These are phyloP conservation scores for Aspergillus novofumigatus DNA, from an alignment of 2,329 filamentous ascomycete genomes.

Conservation along the genomic window DNA sequence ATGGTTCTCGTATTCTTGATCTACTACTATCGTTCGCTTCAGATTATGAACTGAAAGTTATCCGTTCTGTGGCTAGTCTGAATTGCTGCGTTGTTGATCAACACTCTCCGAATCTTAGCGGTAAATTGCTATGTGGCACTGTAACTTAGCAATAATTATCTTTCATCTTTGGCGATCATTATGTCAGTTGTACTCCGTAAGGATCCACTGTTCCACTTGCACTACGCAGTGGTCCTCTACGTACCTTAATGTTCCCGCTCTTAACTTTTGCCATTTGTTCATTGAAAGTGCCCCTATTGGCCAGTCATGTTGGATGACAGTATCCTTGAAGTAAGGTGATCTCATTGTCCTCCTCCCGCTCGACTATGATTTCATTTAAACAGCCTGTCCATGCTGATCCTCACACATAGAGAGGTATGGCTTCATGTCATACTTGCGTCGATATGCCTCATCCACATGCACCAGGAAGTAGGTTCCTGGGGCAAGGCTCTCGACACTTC, in stretches of 20 bases:
- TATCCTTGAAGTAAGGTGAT: background rate
- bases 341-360: background rate
- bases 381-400: too few relatives aligned
- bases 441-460: slow-evolving; percentile 81
- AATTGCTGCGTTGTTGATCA: background rate
- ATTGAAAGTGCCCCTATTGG: background rate
- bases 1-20: background rate
- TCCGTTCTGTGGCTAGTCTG: too few relatives aligned
- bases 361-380: slow-evolving; percentile 48
- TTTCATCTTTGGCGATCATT: too few relatives aligned
- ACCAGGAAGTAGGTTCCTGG: slow-evolving; percentile 73
- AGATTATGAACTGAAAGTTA: too few relatives aligned
- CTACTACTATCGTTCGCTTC: too few relatives aligned
- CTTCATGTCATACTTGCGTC: slow-evolving; percentile 72
- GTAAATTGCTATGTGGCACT: background rate
- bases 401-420: slow-evolving; percentile 44
- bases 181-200: too few relatives aligned
- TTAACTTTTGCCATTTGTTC: background rate
- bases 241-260: background rate
- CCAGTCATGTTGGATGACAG: background rate
- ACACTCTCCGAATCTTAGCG: too few relatives aligned
- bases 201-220: background rate
- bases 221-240: too few relatives aligned
- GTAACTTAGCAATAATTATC: background rate
- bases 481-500: slow-evolving; percentile 62